phyloP scores from a whole-genome alignment of 2,329 filamentous ascomycete species.

The Fusarium setosum region DNA sequence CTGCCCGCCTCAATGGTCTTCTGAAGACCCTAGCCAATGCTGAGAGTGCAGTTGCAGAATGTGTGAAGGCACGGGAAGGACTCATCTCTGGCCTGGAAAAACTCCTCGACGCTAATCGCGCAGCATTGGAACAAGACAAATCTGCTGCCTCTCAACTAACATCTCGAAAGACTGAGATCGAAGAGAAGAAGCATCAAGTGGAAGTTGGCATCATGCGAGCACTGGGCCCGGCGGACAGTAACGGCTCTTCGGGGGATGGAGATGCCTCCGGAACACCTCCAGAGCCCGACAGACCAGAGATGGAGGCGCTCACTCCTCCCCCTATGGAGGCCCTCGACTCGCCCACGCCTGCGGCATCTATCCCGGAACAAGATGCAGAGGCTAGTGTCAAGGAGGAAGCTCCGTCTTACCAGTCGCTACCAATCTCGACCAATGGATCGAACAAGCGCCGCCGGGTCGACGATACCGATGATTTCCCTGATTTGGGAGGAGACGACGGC shows the following conservation, averaged over 20 bases:
- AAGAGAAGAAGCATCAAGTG: constrained; percentile 86
- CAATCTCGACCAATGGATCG: constrained; percentile 62
- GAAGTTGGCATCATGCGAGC: constrained; percentile 92
- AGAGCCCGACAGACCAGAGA: constrained; percentile 79
- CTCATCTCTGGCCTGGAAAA: constrained; percentile 86
- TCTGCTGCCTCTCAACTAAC: constrained; percentile 71
- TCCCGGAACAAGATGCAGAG: constrained; percentile 28
- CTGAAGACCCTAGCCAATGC: constrained; percentile 89
- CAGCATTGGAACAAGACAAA: constrained; percentile 77
- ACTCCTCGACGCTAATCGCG: constrained; percentile 79
- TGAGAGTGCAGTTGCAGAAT: constrained; percentile 88
- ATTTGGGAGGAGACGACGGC: constrained; percentile 64
- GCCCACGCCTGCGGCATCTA: constrained; percentile 29
- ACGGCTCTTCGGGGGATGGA: constrained; percentile 59
- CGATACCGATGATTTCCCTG: constrained; percentile 62
- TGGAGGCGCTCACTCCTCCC: constrained; percentile 90
- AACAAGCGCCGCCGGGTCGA: constrained; percentile 69
- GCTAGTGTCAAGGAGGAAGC: constrained; percentile 53
- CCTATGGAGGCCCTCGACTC: constrained; percentile 38
- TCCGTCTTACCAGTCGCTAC: constrained; percentile 60
- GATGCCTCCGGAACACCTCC: constrained; percentile 58
- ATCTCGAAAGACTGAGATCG: constrained; percentile 77
- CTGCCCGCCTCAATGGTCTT: constrained; percentile 88
- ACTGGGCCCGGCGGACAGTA: constrained; percentile 70
- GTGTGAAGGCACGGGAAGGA: constrained; percentile 84